Percentiles rank a stretch among this genome's conserved stretches.
Conservation (phyloP, 495 filamentous ascomycete genomes). For the Viridothelium virens region DNA sequence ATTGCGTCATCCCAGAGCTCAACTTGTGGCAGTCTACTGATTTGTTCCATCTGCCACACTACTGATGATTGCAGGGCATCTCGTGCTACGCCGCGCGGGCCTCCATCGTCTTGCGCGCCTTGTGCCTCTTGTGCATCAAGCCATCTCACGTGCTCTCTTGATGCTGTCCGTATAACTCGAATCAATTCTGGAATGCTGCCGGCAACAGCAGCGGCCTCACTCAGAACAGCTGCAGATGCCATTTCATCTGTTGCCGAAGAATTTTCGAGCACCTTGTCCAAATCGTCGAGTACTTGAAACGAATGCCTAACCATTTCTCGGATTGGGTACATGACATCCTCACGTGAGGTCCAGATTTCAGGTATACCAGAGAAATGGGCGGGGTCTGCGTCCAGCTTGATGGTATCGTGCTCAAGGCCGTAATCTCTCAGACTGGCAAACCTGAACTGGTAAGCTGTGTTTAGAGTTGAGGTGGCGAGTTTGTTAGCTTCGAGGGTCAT, state of each 20-base stretch:
- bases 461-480: constrained; percentile 61
- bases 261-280: no score
- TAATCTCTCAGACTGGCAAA: constrained; percentile 57
- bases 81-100: background rate
- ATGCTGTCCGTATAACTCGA: background rate
- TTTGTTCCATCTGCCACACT: constrained; percentile 49
- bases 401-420: constrained; percentile 54
- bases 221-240: no score
- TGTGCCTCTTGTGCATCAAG: background rate
- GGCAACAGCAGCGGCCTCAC: background rate
- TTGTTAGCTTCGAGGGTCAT: constrained; percentile 60
- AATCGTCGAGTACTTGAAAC: no score
- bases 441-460: constrained; percentile 68
- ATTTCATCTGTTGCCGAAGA: background rate
- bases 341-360: constrained; percentile 72
- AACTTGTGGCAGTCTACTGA: constrained; percentile 59
- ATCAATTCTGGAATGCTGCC: background rate
- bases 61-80: constrained; percentile 37
- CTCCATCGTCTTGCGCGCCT: background rate
- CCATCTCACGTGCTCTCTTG: background rate
- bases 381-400: constrained; percentile 56
- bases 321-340: constrained; percentile 49
- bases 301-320: constrained; percentile 46
- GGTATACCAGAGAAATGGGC: constrained; percentile 56
- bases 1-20: constrained; percentile 61